Evolutionary conservation across 257 asterid genomes (phyloP).

Genomic region (Coffea eugenioides): DNA sequence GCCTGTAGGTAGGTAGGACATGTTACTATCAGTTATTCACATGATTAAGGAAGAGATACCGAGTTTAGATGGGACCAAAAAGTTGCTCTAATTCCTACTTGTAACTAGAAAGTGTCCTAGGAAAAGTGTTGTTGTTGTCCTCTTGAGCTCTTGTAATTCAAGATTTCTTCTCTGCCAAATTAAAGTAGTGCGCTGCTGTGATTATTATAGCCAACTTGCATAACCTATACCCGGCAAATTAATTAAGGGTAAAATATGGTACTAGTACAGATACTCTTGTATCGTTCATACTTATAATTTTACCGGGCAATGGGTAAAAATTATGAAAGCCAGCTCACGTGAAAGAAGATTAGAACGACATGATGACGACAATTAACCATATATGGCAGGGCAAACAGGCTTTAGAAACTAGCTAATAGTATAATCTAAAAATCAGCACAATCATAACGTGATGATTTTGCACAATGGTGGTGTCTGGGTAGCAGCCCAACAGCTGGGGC

Average conservation of each 20-base stretch:
- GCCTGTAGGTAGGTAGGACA: too few relatives aligned
- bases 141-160: neutral
- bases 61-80: neutral
- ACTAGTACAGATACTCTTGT: neutral
- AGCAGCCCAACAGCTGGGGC: slow-evolving; percentile 7
- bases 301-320: neutral
- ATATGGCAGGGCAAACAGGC: neutral
- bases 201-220: slow-evolving; percentile 12
- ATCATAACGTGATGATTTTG: slow-evolving; percentile 49
- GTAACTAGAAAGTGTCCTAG: neutral
- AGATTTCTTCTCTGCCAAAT: neutral
- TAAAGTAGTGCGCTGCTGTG: neutral
- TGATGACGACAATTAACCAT: neutral
- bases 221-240: neutral
- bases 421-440: slow-evolving; percentile 10
- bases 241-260: too few relatives aligned
- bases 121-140: neutral
- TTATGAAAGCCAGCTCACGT: slow-evolving; percentile 15
- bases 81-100: neutral
- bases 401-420: neutral
- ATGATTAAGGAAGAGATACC: too few relatives aligned
- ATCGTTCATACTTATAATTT: neutral
- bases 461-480: slow-evolving; percentile 23
- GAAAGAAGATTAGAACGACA: slow-evolving; percentile 13
- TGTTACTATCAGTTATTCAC: too few relatives aligned